Base-by-base conservation (phyloP, 352 stramenopile genomes). In the Salisapilia sapeloensis region DNA sequence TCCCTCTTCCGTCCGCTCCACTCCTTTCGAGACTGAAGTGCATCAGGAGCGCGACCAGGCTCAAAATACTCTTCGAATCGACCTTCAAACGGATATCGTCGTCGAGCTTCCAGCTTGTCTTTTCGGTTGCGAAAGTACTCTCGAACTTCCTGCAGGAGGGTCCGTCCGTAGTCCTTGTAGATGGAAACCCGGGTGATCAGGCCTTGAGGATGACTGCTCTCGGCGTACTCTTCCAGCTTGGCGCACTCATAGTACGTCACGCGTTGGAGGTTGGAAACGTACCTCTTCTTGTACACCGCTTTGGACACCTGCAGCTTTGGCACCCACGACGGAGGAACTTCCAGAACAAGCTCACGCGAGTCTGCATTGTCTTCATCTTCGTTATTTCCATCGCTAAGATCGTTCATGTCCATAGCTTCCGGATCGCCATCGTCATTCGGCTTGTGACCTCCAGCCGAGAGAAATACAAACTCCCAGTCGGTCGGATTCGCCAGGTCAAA, bases 221-320 rank as follows among this genome's bases (percentile, higher is more conserved):
- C 66, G 5, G 86, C 85, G 44, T 96, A 97, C 28, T 96, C 72
- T 42, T 97, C 87, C 7, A 96, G 54, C 42, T 96, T 97, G 16
- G 80, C 53, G 29, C 79, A 65, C 6, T 66, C 34, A 35, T 92
- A 96, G n/a, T 95, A 66, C 20, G 92, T 81, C 11, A 84, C 84
- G 16, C 81, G 66, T 44, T 83, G 69, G 4, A 74, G 71, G 19
- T 80, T 56, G 7, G 72, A 75, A 8, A 93, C 82, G 38, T 95
- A 97, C 10, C 65, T 50, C 38, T 77, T 66, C 41, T 76, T 75
- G 59, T 87, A 93, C 9, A 52, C 57, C 24, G 61, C 46, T 12
- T 71, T 61, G 18, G 82, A 53, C 16, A 96, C 53, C 16, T 60
- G 30, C 22, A 95, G 55, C 33, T 82, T 81, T 7, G 42, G 40